A percentile compares a stretch with the other conserved stretches of the same genome.
Conservation (phyloP, 163 green algal species). For the Scenedesmus sp. region DNA sequence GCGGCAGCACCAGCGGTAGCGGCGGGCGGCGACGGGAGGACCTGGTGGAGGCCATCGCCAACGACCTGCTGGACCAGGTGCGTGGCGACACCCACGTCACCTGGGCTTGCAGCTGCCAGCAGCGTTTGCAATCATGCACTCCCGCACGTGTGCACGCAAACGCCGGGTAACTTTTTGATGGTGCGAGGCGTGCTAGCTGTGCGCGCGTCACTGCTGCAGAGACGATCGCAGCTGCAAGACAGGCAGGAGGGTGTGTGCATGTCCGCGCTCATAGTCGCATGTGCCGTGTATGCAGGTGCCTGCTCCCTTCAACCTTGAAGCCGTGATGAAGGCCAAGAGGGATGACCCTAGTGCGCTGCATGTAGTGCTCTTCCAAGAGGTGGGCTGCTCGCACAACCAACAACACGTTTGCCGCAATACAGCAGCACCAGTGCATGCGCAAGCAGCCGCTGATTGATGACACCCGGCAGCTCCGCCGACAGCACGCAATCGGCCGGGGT, state of each 20-base stretch:
- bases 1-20: slow-evolving; percentile 36
- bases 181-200: neutral
- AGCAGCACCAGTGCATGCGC: neutral
- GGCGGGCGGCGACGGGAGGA: slow-evolving; percentile 68
- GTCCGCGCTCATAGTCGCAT: neutral
- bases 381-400: neutral
- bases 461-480: too few species aligned
- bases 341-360: slow-evolving; percentile 86
- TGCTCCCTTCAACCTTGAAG: slow-evolving; percentile 79
- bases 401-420: neutral
- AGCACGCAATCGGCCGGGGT: too few species aligned
- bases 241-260: neutral
- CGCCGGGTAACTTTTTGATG: neutral
- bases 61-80: slow-evolving; percentile 79
- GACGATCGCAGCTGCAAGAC: too few species aligned
- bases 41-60: slow-evolving; percentile 73
- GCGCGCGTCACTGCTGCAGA: neutral
- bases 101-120: neutral
- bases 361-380: slow-evolving; percentile 91
- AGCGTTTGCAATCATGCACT: neutral
- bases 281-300: slow-evolving; percentile 61
- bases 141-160: neutral
- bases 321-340: slow-evolving; percentile 83
- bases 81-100: too few species aligned
- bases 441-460: too few species aligned